Evolutionary conservation across 2,329 filamentous ascomycete genomes (phyloP).

Genomic region (Trichoderma sp.): DNA sequence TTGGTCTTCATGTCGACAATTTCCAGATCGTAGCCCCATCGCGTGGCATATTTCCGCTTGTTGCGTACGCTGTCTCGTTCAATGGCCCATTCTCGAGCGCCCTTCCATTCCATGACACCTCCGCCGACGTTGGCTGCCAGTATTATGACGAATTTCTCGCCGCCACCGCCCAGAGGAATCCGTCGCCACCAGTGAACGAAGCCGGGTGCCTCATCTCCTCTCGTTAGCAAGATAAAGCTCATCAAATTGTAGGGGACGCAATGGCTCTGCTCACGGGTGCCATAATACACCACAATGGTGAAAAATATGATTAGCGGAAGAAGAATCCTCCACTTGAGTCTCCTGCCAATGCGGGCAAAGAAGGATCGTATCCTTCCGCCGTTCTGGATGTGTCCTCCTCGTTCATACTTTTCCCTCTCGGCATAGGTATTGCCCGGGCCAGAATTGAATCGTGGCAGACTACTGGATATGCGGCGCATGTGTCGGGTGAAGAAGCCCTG

Average conservation of each 20-base stretch:
- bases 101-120: slow-evolving; percentile 99
- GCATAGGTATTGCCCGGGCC: slow-evolving; percentile 54
- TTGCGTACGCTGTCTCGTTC: slow-evolving; percentile 95
- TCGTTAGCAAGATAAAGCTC: neutral
- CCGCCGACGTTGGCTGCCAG: slow-evolving; percentile 92
- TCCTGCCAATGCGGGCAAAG: slow-evolving; percentile 59
- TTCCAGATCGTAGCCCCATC: slow-evolving; percentile 94
- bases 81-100: slow-evolving; percentile 95
- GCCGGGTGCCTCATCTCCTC: slow-evolving; percentile 38
- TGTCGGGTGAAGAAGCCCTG: slow-evolving; percentile 86
- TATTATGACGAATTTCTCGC: slow-evolving; percentile 90
- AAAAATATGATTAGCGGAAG: slow-evolving; percentile 61
- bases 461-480: slow-evolving; percentile 77
- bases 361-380: slow-evolving; percentile 50
- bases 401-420: slow-evolving; percentile 76
- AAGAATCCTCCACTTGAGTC: slow-evolving; percentile 63
- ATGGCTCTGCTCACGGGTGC: slow-evolving; percentile 63
- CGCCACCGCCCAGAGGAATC: slow-evolving; percentile 73
- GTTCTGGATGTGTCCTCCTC: slow-evolving; percentile 50
- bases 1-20: slow-evolving; percentile 99
- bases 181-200: slow-evolving; percentile 67
- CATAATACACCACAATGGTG: slow-evolving; percentile 66
- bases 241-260: neutral
- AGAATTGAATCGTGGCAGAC: slow-evolving; percentile 71
- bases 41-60: slow-evolving; percentile 82